phyloP scores from a whole-genome alignment of 768 basidiomycete species.

The Serendipita indica region DNA sequence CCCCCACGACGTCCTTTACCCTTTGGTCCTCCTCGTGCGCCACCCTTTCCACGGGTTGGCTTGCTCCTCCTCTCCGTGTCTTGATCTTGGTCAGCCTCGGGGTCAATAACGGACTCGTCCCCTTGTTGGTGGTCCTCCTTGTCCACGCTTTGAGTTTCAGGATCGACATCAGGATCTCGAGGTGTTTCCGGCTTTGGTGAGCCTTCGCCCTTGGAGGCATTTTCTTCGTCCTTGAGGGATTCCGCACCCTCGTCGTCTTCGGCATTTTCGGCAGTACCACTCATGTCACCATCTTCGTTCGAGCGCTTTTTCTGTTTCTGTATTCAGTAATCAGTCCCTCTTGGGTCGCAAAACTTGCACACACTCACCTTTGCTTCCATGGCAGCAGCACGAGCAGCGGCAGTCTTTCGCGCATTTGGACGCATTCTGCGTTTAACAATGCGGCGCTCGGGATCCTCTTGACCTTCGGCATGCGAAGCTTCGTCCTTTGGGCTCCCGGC shows the following conservation, averaged over 20 bases:
- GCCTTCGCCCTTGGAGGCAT: neutral
- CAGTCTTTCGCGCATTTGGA: conserved; percentile 9
- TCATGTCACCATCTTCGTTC: neutral
- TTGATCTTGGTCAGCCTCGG: neutral
- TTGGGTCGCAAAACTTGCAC: neutral
- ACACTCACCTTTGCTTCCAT: conserved; percentile 2
- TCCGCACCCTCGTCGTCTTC: neutral
- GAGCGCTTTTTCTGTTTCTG: neutral
- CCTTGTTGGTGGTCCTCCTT: neutral
- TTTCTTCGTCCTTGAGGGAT: neutral
- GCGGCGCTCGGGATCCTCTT: neutral
- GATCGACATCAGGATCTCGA: neutral
- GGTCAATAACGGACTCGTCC: neutral
- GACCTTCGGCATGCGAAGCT: neutral
- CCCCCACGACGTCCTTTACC: neutral
- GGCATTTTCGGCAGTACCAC: neutral
- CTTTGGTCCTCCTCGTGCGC: neutral
- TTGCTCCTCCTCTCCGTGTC: neutral
- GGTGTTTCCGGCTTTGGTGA: neutral
- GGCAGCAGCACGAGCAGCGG: conserved; percentile 1
- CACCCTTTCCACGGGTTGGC: neutral
- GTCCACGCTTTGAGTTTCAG: neutral
- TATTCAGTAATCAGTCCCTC: neutral
- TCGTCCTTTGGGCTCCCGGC: conserved; percentile 1
- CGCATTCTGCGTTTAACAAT: conserved; percentile 1